Percentiles rank a stretch among this genome's conserved stretches.
These are phyloP conservation scores for Ceratobasidium sp. DNA, from an alignment of 1,284 basidiomycete genomes.

Conservation along the genomic window DNA sequence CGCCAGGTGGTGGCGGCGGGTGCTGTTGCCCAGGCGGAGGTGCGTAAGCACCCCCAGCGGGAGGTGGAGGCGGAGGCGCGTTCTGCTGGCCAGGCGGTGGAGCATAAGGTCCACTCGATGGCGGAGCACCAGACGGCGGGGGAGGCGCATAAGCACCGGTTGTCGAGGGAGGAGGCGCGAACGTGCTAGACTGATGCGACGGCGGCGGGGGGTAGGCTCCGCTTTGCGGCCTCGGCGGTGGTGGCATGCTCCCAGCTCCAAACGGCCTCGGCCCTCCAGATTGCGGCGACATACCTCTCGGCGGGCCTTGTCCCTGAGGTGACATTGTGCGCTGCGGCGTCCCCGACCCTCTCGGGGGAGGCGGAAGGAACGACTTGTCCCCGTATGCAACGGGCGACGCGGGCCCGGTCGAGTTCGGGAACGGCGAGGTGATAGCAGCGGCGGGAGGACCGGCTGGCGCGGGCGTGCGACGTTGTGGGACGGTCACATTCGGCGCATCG, in stretches of 20 bases:
- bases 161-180: slow-evolving; percentile 49
- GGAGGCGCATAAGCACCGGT: slow-evolving; percentile 53
- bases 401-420: no score
- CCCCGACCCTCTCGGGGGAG: slow-evolving; percentile 51
- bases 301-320: slow-evolving; percentile 54
- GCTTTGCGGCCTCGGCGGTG: slow-evolving; percentile 48
- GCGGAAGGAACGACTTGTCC: slow-evolving; percentile 54
- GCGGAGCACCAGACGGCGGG: no score
- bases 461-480: slow-evolving; percentile 66
- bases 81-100: slow-evolving; percentile 56
- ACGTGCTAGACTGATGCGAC: slow-evolving; percentile 43
- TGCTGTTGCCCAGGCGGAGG: no score
- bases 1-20: no score
- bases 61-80: slow-evolving; percentile 39
- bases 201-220: slow-evolving; percentile 56
- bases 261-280: slow-evolving; percentile 48
- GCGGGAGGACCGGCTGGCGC: slow-evolving; percentile 68
- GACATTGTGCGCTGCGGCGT: slow-evolving; percentile 53
- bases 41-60: no score
- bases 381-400: slow-evolving; percentile 58
- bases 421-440: slow-evolving; percentile 80
- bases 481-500: slow-evolving; percentile 76
- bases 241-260: slow-evolving; percentile 30
- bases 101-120: slow-evolving; percentile 56
- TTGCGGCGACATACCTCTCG: no score